Percentiles rank a stretch among this genome's conserved stretches.
phyloP scores from a whole-genome alignment of 2,329 filamentous ascomycete species.

The Myriosclerotinia scirpicola region DNA sequence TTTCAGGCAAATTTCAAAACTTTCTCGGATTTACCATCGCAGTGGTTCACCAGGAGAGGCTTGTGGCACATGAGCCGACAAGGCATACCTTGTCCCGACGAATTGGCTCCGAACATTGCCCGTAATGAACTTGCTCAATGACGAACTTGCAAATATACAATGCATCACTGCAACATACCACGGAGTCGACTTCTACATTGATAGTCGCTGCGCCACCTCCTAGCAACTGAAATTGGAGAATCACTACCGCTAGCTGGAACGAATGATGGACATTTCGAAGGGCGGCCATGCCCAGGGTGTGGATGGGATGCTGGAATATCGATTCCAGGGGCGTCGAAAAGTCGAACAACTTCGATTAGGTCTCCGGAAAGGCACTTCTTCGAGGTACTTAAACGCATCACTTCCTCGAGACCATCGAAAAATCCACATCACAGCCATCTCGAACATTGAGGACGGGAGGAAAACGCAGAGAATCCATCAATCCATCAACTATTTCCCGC shows the following conservation, averaged over 20 bases:
- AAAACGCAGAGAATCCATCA: not conserved
- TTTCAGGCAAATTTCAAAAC: not conserved
- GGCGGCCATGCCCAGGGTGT: not conserved
- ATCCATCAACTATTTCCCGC: not conserved
- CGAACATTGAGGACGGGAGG: not conserved
- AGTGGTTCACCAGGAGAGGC: not conserved
- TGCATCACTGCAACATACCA: not conserved
- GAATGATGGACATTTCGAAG: not conserved
- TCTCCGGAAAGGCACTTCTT: not conserved
- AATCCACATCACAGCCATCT: not conserved
- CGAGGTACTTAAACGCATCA: not conserved
- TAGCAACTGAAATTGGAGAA: not conserved
- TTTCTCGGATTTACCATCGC: not conserved
- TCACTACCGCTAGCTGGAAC: not conserved
- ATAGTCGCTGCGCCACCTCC: not conserved
- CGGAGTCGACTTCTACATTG: not conserved
- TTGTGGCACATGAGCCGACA: not conserved
- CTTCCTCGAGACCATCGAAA: not conserved
- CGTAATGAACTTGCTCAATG: not conserved
- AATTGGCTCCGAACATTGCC: not conserved
- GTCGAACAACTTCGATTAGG: not conserved
- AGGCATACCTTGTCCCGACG: not conserved
- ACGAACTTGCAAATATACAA: not conserved
- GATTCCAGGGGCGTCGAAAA: not conserved
- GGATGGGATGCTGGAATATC: conserved; percentile 2